Conservation (phyloP, 2,329 filamentous ascomycete genomes). For the Pseudocercospora macadamiae region DNA sequence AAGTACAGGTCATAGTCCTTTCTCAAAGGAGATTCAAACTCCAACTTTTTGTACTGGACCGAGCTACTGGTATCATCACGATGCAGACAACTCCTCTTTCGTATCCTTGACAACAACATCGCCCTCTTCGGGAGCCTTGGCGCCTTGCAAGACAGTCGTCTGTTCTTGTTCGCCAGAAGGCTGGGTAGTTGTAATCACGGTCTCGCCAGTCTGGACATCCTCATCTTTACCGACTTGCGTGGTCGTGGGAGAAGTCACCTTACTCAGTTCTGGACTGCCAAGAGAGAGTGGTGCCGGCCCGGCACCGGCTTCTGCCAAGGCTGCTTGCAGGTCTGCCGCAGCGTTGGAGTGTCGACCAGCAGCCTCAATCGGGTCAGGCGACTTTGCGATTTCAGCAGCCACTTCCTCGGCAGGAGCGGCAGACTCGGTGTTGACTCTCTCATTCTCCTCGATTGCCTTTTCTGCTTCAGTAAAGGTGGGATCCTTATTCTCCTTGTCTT, state of each 20-base stretch:
- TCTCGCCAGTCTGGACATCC: slow-evolving; percentile 24
- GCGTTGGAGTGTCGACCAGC: slow-evolving; percentile 23
- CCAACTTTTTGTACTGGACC: not conserved
- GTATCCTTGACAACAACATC: slow-evolving; percentile 38
- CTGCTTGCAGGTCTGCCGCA: slow-evolving; percentile 28
- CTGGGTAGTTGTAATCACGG: slow-evolving; percentile 22
- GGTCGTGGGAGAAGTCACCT: slow-evolving; percentile 11
- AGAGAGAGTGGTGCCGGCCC: slow-evolving; percentile 20
- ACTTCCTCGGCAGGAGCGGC: slow-evolving; percentile 28
- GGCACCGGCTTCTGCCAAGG: slow-evolving; percentile 28
- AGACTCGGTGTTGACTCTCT: slow-evolving; percentile 29
- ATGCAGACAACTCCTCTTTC: slow-evolving; percentile 17
- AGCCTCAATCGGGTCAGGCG: slow-evolving; percentile 24
- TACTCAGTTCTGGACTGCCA: slow-evolving; percentile 10
- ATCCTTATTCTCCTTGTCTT: slow-evolving; percentile 23
- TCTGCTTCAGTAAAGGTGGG: slow-evolving; percentile 26
- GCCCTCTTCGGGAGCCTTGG: slow-evolving; percentile 36
- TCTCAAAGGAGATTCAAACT: no score
- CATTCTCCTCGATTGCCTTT: slow-evolving; percentile 31
- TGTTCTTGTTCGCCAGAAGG: slow-evolving; percentile 32
- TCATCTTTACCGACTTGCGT: slow-evolving; percentile 14
- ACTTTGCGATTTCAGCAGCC: slow-evolving; percentile 22
- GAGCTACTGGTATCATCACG: not conserved
- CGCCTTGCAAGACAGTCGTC: slow-evolving; percentile 36
- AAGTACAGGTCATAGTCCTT: no score